Evolutionary conservation across 441 rosid species (phyloP).

Genomic region (Euphorbia neoarborescens): DNA sequence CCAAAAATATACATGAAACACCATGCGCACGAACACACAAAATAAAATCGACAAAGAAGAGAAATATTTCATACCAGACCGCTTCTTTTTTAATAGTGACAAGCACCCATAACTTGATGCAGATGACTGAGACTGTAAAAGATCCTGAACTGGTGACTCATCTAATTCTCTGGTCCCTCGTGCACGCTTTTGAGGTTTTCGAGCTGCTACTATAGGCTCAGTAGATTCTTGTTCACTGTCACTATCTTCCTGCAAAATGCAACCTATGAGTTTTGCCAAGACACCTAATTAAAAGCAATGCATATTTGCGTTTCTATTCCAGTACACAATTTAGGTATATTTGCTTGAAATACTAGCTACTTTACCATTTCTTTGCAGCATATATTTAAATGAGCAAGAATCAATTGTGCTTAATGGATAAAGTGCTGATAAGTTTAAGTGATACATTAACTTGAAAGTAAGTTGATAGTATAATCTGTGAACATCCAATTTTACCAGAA

Average conservation of each 20-base stretch:
- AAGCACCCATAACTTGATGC: constrained; percentile 63
- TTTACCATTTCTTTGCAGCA: background rate
- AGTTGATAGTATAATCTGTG: background rate
- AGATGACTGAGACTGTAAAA: constrained; percentile 32
- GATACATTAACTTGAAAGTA: constrained; percentile 2
- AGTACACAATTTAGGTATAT: background rate
- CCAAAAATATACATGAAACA: background rate
- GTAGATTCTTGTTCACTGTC: constrained; percentile 66
- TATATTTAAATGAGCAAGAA: background rate
- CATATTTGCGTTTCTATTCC: background rate
- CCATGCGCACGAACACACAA: background rate
- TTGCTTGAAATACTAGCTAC: background rate
- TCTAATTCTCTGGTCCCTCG: constrained; percentile 37
- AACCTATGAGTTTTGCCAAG: constrained; percentile 9
- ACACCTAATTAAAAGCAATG: background rate
- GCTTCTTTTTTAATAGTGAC: constrained; percentile 59
- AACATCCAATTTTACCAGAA: constrained; percentile 41
- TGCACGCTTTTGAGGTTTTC: constrained; percentile 57
- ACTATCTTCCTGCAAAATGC: constrained; percentile 55
- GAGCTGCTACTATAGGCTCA: constrained; percentile 37
- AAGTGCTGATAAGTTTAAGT: background rate
- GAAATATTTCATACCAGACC: constrained; percentile 38
- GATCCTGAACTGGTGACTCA: constrained; percentile 41
- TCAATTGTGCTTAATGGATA: background rate
- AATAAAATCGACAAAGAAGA: background rate